These are phyloP conservation scores for Saccharomycopsis crataegensis DNA, from an alignment of 1,139 yeast genomes.

Conservation along the genomic window DNA sequence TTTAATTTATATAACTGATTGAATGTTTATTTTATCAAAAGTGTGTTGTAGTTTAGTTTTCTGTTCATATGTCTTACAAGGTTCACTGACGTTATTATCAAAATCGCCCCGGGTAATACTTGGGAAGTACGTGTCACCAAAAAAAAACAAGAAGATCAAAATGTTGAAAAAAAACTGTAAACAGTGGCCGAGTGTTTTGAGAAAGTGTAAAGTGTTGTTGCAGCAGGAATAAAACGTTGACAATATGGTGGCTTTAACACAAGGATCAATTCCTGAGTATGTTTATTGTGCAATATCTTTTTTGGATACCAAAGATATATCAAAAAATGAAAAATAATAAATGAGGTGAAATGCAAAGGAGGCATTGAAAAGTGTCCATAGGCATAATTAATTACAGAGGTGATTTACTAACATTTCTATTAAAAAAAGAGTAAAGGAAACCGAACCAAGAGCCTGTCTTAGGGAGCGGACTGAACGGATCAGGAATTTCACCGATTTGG, in stretches of 20 bases:
- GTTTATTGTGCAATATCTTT: slow-evolving; percentile 18
- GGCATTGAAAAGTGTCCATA: too few relatives aligned
- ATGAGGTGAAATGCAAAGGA: too few relatives aligned
- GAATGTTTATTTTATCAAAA: background rate
- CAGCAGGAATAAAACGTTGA: too few relatives aligned
- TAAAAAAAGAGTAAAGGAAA: slow-evolving; percentile 35
- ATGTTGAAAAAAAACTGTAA: too few relatives aligned
- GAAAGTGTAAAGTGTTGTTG: too few relatives aligned
- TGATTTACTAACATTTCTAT: background rate
- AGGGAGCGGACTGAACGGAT: slow-evolving; percentile 40
- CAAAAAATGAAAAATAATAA: too few relatives aligned
- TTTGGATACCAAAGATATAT: background rate
- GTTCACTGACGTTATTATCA: too few relatives aligned
- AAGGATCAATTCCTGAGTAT: slow-evolving; percentile 46
- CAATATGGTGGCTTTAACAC: slow-evolving; percentile 22
- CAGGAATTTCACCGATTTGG: slow-evolving; percentile 50
- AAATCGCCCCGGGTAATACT: too few relatives aligned
- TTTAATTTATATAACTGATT: background rate
- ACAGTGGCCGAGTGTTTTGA: too few relatives aligned
- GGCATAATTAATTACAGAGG: background rate
- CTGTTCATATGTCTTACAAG: too few relatives aligned
- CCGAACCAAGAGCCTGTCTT: slow-evolving; percentile 41
- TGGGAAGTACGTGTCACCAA: too few relatives aligned
- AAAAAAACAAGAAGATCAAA: too few relatives aligned
- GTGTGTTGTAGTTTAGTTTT: background rate